Evolutionary conservation across 208 protist species (phyloP), one percentile per base, ranked within the genome.

Genomic region (Crithidia thermophila): DNA sequence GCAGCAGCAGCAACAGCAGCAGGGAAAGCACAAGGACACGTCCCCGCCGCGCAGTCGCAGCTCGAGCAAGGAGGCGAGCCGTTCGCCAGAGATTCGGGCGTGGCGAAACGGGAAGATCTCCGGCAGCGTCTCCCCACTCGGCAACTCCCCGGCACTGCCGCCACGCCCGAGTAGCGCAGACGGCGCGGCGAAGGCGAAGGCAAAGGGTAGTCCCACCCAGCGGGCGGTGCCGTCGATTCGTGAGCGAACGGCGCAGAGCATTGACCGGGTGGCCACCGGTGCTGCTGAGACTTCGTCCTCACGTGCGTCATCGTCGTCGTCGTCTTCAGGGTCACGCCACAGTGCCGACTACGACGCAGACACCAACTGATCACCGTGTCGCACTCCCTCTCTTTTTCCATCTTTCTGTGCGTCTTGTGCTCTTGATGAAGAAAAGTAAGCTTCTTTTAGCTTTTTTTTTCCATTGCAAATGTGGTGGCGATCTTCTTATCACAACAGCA

Each of bases 201-300:
- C 36, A 46, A 14, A 27, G 40, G 40, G 10, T 4, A 37, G 20
- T 21, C 42, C 64, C 4, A 20, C 56, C 25, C 25, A 43, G 47
- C 30, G 20, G 25, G 21, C 42, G 21, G 52, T 69, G 40, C 52
- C 63, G 14, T 69, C 63, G n/a, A 69, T 69, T 43, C 52, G 63
- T 14, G 65, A 14, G 3, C 65, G 53, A 37, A 9, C 33, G 30
- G 23, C 23, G 6, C 39, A 7, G 10, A 21, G 7, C 31, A 40
- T 20, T 4, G 20, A 36, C 5, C 23, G 37, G 11, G 31, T 30
- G 8, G 21, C 61, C 9, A 21, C 47, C 11, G 51, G 18, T 14
- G 18, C 31, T 14, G 51, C 23, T 8, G 14, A 7, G 40, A 8
- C 14, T 8, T 46, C 11, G 4, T 8, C 40, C 6, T 46, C 16